Evolutionary conservation across 2,329 filamentous ascomycete genomes (phyloP).

Genomic region (Uncinocarpus reesii): DNA sequence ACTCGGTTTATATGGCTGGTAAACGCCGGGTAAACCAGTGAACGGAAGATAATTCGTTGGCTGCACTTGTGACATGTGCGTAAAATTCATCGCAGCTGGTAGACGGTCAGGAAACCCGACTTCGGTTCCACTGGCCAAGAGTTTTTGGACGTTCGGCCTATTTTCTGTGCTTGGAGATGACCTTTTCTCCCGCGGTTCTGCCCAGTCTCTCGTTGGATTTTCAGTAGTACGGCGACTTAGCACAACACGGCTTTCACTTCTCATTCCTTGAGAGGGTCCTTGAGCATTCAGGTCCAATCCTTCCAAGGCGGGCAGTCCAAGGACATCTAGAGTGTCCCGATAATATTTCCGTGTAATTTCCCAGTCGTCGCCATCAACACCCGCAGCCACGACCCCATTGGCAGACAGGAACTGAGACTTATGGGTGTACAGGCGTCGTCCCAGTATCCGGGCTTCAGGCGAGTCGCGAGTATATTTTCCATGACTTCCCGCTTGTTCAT

Average conservation of each 20-base stretch:
- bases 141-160: slow-evolving; percentile 8
- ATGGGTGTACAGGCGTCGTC: slow-evolving; percentile 33
- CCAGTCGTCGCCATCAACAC: slow-evolving; percentile 32
- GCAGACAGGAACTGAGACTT: slow-evolving; percentile 36
- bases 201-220: background rate
- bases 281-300: slow-evolving; percentile 24
- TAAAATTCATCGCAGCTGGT: slow-evolving; percentile 5
- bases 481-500: slow-evolving; percentile 29
- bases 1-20: slow-evolving; percentile 9
- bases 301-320: slow-evolving; percentile 32
- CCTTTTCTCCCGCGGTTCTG: background rate
- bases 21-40: slow-evolving; percentile 12
- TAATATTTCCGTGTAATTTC: slow-evolving; percentile 32
- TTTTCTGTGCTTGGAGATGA: background rate
- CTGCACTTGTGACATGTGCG: slow-evolving; percentile 8
- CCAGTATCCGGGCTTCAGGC: slow-evolving; percentile 35
- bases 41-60: slow-evolving; percentile 17
- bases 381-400: slow-evolving; percentile 33
- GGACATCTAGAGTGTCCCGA: slow-evolving; percentile 34
- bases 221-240: slow-evolving; percentile 2
- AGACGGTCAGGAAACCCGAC: background rate
- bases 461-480: slow-evolving; percentile 33
- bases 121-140: slow-evolving; percentile 13
- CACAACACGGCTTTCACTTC: slow-evolving; percentile 15
- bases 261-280: slow-evolving; percentile 18